A percentile compares a stretch with the other conserved stretches of the same genome.
Conservation (phyloP, 2,329 filamentous ascomycete species). For the Calonectria crousiana region DNA sequence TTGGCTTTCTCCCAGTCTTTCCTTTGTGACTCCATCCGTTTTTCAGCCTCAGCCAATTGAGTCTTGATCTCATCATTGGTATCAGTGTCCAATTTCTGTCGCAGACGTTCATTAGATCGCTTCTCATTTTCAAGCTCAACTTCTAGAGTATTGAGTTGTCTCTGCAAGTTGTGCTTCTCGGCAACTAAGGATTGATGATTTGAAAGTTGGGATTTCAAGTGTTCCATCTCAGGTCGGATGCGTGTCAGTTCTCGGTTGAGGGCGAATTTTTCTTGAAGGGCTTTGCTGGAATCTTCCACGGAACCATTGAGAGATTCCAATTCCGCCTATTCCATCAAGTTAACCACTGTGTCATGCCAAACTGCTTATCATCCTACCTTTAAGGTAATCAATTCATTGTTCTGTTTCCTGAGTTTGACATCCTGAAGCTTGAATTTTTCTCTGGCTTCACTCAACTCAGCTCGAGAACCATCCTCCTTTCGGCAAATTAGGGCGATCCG, state of each 20-base stretch:
- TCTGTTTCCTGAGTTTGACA: slow-evolving; percentile 60
- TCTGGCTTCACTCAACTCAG: slow-evolving; percentile 58
- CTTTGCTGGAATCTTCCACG: slow-evolving; percentile 76
- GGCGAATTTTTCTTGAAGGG: slow-evolving; percentile 71
- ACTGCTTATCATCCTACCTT: slow-evolving; percentile 52
- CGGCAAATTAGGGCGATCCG: slow-evolving; percentile 63
- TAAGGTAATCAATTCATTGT: slow-evolving; percentile 60
- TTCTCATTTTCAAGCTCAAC: slow-evolving; percentile 86
- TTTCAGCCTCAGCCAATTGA: slow-evolving; percentile 52
- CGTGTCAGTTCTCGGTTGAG: slow-evolving; percentile 64
- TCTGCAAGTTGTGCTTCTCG: slow-evolving; percentile 84
- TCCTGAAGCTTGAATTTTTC: slow-evolving; percentile 60
- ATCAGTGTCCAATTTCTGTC: slow-evolving; percentile 50
- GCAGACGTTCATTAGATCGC: slow-evolving; percentile 48
- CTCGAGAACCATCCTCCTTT: slow-evolving; percentile 54
- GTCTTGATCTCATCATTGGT: slow-evolving; percentile 57
- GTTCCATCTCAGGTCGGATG: slow-evolving; percentile 68
- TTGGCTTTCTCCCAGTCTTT: slow-evolving; percentile 60
- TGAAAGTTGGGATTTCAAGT: slow-evolving; percentile 65
- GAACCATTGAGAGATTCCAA: slow-evolving; percentile 75
- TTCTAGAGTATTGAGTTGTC: slow-evolving; percentile 81
- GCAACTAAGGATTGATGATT: slow-evolving; percentile 77
- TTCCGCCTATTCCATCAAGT: slow-evolving; percentile 71
- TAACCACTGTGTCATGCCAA: neutral
- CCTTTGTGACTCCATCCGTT: slow-evolving; percentile 55